Base-by-base conservation (phyloP, 257 asterid species). In the Fraxinus cuspidata region DNA sequence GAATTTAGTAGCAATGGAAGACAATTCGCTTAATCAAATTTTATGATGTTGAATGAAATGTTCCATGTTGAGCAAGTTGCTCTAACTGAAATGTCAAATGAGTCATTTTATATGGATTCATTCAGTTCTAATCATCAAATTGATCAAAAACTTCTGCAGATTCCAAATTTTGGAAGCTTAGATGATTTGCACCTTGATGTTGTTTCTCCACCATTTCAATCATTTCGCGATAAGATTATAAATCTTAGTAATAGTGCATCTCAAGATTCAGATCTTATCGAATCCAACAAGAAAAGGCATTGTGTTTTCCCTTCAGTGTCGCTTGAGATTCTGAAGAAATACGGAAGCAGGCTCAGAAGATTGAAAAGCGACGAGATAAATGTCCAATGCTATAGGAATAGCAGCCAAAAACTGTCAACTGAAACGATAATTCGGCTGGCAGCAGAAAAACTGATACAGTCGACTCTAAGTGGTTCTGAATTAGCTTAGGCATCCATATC, bases 401-500 rank as follows among this genome's bases (percentile, higher is more conserved):
- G 2, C 8, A n/a, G 53, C 56, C 65, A 29, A 65, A 74, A 77
- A 38, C 9, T 84, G 60, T 81, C 88, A 3, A 71, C 83, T 0
- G 82, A 79, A 60, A 40, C 13, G 85, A 89, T 88, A 66, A 81
- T 86, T 5, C 81, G 79, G 69, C 37, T 92, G 68, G 94, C 92
- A 37, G 89, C 90, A 32, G 85, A 86, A 67, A 88, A 75, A 70
- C 86, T 89, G 86, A 86, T 89, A 74, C 86, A 79, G 11, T 81
- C 84, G 10, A 78, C 86, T 1, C 65, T 49, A 40, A 31, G 37
- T 12, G 71, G 44, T 15, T 11, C 68, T 21, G 91, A 85, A 25
- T 49, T 80, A 63, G 35, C 58, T 90, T 2, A 76, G 82, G 78
- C 91, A 87, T 79, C 86, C 88, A 3, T 77, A 81, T 79, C 78